Conservation (phyloP, 2,329 filamentous ascomycete genomes). For the Stachybotrys chartarum region DNA sequence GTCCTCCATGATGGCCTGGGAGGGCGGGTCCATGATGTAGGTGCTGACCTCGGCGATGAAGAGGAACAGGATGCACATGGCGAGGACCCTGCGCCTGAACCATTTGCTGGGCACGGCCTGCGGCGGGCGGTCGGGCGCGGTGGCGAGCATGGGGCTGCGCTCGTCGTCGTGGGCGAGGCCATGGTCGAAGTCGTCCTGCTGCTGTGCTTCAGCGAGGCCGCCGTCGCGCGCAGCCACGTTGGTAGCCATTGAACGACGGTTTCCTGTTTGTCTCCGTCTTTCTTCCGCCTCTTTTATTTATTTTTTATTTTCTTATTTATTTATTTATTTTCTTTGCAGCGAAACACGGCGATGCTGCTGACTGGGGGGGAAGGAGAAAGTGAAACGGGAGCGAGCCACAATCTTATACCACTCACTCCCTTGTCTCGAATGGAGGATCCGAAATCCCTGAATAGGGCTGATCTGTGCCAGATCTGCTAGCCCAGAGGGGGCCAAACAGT, state of each 20-base stretch:
- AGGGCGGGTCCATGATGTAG: conserved; percentile 30
- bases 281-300: too few relatives aligned
- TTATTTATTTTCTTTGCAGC: too few relatives aligned
- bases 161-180: conserved; percentile 5
- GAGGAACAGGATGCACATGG: conserved; percentile 28
- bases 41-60: conserved; percentile 36
- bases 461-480: too few relatives aligned
- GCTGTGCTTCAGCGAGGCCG: neutral
- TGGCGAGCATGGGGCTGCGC: conserved; percentile 11
- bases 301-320: too few relatives aligned
- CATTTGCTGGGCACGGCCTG: conserved; percentile 13
- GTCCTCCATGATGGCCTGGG: conserved; percentile 43
- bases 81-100: conserved; percentile 20
- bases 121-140: conserved; percentile 5
- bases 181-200: neutral
- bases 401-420: too few relatives aligned
- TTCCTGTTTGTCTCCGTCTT: too few relatives aligned
- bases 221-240: neutral
- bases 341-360: too few relatives aligned
- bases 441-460: too few relatives aligned
- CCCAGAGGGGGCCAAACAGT: too few relatives aligned
- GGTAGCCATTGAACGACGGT: neutral
- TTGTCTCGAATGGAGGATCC: too few relatives aligned
- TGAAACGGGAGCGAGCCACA: too few relatives aligned
- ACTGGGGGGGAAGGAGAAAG: too few relatives aligned